A percentile compares a stretch with the other conserved stretches of the same genome.
Evolutionary conservation across 768 basidiomycete genomes (phyloP).

Genomic region (Mycena vitilis): DNA sequence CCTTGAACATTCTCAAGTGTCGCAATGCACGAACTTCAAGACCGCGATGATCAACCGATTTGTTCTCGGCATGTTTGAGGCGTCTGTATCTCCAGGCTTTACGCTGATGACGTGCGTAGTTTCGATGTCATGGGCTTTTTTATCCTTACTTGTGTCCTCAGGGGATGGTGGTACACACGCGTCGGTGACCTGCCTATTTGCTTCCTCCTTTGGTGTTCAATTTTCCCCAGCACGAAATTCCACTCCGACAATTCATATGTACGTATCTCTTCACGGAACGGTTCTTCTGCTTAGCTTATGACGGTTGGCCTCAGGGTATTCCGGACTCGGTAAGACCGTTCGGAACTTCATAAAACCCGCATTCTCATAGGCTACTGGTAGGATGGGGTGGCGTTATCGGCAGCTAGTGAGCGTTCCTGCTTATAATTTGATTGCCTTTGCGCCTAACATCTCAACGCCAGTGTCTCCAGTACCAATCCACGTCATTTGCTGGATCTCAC

Average conservation of each 20-base stretch:
- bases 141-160: not conserved
- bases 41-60: conserved; percentile 38
- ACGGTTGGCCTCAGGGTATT: conserved; percentile 30
- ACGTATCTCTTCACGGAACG: not conserved
- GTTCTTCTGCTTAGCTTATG: not conserved
- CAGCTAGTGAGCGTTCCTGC: conserved; percentile 24
- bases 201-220: too few relatives aligned
- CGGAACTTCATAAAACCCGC: not conserved
- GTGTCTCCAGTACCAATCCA: conserved; percentile 26
- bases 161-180: conserved; percentile 38
- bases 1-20: conserved; percentile 11
- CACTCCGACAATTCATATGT: conserved; percentile 36
- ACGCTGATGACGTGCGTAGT: conserved; percentile 37
- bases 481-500: not conserved
- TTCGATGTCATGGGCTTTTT: not conserved
- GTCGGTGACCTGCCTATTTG: conserved; percentile 3
- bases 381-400: conserved; percentile 38
- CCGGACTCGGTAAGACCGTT: conserved; percentile 26
- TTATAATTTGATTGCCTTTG: too few relatives aligned
- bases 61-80: conserved; percentile 36
- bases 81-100: conserved; percentile 34
- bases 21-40: conserved; percentile 38
- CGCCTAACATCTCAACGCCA: not conserved
- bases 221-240: conserved; percentile 29
- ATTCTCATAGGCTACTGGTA: not conserved